These are phyloP conservation scores for Penicillium sp. DNA, from an alignment of 2,329 filamentous ascomycete genomes.

Conservation along the genomic window DNA sequence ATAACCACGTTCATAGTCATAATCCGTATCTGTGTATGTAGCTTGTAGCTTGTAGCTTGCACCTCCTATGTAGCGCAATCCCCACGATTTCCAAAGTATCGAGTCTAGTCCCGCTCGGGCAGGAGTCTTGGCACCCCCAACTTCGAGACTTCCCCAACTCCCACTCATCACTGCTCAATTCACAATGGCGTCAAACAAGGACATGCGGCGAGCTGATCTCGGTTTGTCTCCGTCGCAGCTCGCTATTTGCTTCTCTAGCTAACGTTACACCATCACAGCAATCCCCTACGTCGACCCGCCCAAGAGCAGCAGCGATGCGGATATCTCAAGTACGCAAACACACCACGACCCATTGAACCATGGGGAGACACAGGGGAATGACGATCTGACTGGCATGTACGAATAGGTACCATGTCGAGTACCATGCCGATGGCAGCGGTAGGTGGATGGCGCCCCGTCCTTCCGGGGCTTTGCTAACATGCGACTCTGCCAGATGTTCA, in stretches of 20 bases:
- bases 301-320: conserved; percentile 57
- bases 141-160: conserved; percentile 8
- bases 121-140: conserved; percentile 7
- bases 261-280: conserved; percentile 49
- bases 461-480: conserved; percentile 16
- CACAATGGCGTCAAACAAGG: conserved; percentile 64
- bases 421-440: conserved; percentile 90
- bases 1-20: not conserved
- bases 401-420: conserved; percentile 58
- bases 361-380: not conserved
- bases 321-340: conserved; percentile 65
- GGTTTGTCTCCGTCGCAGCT: conserved; percentile 47
- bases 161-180: conserved; percentile 4
- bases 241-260: not conserved
- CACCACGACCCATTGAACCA: conserved; percentile 24
- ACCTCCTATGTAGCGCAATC: not conserved
- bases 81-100: conserved; percentile 1
- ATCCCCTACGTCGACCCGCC: conserved; percentile 80
- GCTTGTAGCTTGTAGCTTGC: no score
- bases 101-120: conserved; percentile 8
- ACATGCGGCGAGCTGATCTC: conserved; percentile 69
- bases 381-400: conserved; percentile 16
- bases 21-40: not conserved
- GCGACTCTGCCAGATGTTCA: conserved; percentile 64
- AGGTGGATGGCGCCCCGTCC: conserved; percentile 32